Base-by-base conservation (phyloP, 495 filamentous ascomycete species). In the Poronia punctata region DNA sequence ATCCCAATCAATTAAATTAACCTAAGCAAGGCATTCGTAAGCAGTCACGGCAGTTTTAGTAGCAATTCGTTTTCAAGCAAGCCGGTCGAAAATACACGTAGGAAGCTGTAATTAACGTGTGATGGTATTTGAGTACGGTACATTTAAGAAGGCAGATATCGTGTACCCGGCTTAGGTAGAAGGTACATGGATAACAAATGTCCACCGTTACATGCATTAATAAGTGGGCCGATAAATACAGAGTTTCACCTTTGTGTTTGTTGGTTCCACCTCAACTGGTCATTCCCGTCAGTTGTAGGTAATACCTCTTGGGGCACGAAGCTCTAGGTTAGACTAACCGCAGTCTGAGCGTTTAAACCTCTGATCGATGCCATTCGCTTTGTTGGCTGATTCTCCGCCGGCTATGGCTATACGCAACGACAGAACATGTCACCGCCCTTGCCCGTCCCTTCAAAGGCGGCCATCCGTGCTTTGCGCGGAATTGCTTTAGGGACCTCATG, bases 391-490 rank as follows among this genome's bases (percentile, higher is more conserved):
- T 14, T 20, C 2, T 16, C 16, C 15, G 20, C 28, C 20, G 36
- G 34, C 42, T 15, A 59, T 55, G 53, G 49, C 42, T 39, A 28
- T 33, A n/a, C 20, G 32, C 16, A 35, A 15, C 33, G 38, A 30
- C 19, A 28, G 40, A 41, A 43, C 53, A 70, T 70, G 65, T 60
- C 65, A 37, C 45, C 57, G 33, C 60, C 63, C 29, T 62, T 71
- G 25, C 67, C 67, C 44, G 64, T 74, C 30, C 70, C 71, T 24
- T 75, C 72, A 40, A 74, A 72, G 59, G 68, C 66, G 35, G 72
- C 68, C 45, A 50, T 76, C 38, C 67, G 68, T 43, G 65, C 70
- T 32, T 64, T 78, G 26, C 70, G 70, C 30, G 64, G 68, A 32
- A 59, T 78, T 35, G 65, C 67, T 35, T 43, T 76, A 0, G 72